A percentile compares a stretch with the other conserved stretches of the same genome.
phyloP scores from a whole-genome alignment of 441 rosid genomes.

The California macrophylla region DNA sequence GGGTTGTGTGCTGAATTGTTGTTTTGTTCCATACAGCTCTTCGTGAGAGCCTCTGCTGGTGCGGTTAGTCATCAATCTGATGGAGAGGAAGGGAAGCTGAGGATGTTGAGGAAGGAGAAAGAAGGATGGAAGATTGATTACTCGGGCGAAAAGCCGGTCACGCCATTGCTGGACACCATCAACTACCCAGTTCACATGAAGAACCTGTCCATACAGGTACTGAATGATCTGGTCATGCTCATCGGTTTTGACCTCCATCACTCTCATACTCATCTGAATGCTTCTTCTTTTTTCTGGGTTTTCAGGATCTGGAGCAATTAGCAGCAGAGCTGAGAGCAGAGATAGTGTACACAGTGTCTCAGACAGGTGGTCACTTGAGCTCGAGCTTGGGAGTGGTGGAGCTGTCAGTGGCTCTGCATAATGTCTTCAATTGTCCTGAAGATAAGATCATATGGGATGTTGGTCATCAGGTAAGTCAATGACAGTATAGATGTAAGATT shows the following conservation, averaged over 20 bases:
- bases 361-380: constrained; percentile 65
- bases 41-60: constrained; percentile 31
- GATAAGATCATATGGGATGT: constrained; percentile 74
- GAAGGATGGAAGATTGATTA: constrained; percentile 38
- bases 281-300: neutral
- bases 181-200: constrained; percentile 60
- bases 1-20: neutral
- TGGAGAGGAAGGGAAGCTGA: constrained; percentile 26
- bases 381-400: constrained; percentile 68
- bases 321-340: constrained; percentile 69
- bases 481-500: too few species aligned
- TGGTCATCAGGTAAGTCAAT: constrained; percentile 56
- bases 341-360: constrained; percentile 41
- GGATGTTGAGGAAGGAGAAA: constrained; percentile 22
- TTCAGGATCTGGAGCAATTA: constrained; percentile 57
- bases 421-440: constrained; percentile 51
- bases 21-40: constrained; percentile 23
- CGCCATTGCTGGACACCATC: constrained; percentile 60
- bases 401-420: constrained; percentile 53
- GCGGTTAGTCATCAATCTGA: constrained; percentile 14
- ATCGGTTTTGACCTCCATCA: too few species aligned
- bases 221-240: too few species aligned
- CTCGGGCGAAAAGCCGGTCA: constrained; percentile 41
- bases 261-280: neutral
- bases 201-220: constrained; percentile 46